phyloP scores from a whole-genome alignment of 2,329 filamentous ascomycete genomes.

The Ophiognomonia clavigignenti-juglandacearum region DNA sequence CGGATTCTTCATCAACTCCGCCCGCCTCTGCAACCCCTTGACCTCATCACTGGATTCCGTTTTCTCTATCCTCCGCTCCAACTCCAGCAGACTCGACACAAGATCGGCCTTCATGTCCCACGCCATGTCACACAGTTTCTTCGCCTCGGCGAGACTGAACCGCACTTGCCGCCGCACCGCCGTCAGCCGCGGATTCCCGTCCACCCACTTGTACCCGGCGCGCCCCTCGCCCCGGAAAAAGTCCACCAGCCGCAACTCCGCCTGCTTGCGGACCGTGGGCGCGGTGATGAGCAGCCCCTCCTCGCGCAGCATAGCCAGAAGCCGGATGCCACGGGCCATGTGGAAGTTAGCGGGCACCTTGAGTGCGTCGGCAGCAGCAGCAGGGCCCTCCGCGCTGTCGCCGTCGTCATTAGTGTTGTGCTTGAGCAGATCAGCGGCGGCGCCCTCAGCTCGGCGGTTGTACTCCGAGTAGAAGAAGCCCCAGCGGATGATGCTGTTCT shows the following conservation, averaged over 20 bases:
- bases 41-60: conserved; percentile 15
- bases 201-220: conserved; percentile 17
- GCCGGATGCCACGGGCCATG: conserved; percentile 26
- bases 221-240: conserved; percentile 27
- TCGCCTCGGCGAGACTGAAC: conserved; percentile 28
- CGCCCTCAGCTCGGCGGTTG: conserved; percentile 9
- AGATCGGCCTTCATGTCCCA: conserved; percentile 29
- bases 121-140: conserved; percentile 30
- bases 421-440: conserved; percentile 1
- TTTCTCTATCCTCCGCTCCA: conserved; percentile 23
- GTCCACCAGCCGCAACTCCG: conserved; percentile 26
- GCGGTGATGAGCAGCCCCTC: conserved; percentile 24
- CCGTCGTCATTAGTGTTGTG: neutral
- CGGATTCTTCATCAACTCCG: neutral
- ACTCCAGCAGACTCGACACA: conserved; percentile 24
- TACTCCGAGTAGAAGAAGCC: conserved; percentile 36
- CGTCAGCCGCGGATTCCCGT: conserved; percentile 7
- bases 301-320: conserved; percentile 29
- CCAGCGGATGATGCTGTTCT: conserved; percentile 38
- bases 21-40: conserved; percentile 10
- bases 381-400: conserved; percentile 1
- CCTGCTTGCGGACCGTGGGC: conserved; percentile 20
- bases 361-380: too few relatives aligned
- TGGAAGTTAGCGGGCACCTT: conserved; percentile 21
- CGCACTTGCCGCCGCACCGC: conserved; percentile 20